A percentile compares a stretch with the other conserved stretches of the same genome.
phyloP scores from a whole-genome alignment of 371 early-diverging fungal species.

The Catenaria anguillulae region DNA sequence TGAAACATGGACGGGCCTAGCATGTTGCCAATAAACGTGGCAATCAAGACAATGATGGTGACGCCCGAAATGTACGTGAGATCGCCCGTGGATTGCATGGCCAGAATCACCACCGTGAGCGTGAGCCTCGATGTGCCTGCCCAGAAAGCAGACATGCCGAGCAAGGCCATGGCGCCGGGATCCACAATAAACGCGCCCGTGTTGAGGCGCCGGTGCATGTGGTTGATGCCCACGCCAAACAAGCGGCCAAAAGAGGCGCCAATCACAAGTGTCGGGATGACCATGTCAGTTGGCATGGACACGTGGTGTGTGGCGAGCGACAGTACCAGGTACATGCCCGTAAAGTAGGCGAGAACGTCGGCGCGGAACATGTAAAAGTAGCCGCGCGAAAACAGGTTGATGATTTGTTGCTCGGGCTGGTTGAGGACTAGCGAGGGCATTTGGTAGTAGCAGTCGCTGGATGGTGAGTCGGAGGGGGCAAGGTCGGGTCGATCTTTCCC shows the following conservation, averaged over 20 bases:
- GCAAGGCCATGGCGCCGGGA: background rate
- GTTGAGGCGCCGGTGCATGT: background rate
- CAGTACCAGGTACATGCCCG: background rate
- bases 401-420: background rate
- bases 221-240: background rate
- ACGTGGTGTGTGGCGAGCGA: background rate
- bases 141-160: constrained; percentile 5
- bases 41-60: background rate
- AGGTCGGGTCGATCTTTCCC: background rate
- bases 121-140: background rate
- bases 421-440: background rate
- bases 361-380: constrained; percentile 2
- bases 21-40: background rate
- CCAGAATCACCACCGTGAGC: background rate
- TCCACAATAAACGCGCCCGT: background rate
- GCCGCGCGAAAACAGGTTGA: background rate
- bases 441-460: constrained; percentile 1
- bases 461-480: no score
- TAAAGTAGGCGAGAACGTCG: background rate
- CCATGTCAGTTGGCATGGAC: background rate
- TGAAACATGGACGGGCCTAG: constrained; percentile 1
- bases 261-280: background rate
- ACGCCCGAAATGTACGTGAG: background rate
- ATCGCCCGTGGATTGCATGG: background rate
- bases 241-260: background rate